Conservation (phyloP, 805 yeast species). For the Wickerhamiella occidentalis region DNA sequence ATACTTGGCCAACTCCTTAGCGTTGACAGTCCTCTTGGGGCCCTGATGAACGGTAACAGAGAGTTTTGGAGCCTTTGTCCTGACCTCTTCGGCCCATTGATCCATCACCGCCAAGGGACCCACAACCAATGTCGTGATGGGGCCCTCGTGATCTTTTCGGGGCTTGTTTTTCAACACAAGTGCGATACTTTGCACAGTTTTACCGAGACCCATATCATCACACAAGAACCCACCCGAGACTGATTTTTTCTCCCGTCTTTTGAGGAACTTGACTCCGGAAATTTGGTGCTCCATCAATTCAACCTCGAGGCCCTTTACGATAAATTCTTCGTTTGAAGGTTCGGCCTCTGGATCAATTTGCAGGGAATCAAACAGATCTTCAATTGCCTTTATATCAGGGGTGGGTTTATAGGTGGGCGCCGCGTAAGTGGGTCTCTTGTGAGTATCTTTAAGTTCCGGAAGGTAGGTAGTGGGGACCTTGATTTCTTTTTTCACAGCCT, state of each 20-base stretch:
- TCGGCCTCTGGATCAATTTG: slow-evolving; percentile 8
- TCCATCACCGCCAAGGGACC: slow-evolving; percentile 33
- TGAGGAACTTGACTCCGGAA: slow-evolving; percentile 34
- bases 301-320: slow-evolving; percentile 32
- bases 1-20: slow-evolving; percentile 17
- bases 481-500: slow-evolving; percentile 11
- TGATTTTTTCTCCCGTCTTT: slow-evolving; percentile 28
- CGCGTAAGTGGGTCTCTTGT: neutral
- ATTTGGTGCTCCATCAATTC: slow-evolving; percentile 37
- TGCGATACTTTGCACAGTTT: slow-evolving; percentile 68
- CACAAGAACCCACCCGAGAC: slow-evolving; percentile 53
- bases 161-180: slow-evolving; percentile 37
- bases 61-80: slow-evolving; percentile 30
- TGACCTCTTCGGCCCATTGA: slow-evolving; percentile 35
- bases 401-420: neutral
- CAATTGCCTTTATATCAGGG: slow-evolving; percentile 14
- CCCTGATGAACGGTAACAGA: slow-evolving; percentile 28
- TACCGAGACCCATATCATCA: slow-evolving; percentile 87
- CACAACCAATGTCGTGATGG: slow-evolving; percentile 29
- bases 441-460: neutral
- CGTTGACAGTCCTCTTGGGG: slow-evolving; percentile 17
- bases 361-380: slow-evolving; percentile 15
- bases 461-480: neutral
- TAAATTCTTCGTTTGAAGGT: slow-evolving; percentile 5
- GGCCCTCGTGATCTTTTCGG: neutral